phyloP scores from a whole-genome alignment of 1,284 basidiomycete genomes.

The Xerocomus minutiporus region DNA sequence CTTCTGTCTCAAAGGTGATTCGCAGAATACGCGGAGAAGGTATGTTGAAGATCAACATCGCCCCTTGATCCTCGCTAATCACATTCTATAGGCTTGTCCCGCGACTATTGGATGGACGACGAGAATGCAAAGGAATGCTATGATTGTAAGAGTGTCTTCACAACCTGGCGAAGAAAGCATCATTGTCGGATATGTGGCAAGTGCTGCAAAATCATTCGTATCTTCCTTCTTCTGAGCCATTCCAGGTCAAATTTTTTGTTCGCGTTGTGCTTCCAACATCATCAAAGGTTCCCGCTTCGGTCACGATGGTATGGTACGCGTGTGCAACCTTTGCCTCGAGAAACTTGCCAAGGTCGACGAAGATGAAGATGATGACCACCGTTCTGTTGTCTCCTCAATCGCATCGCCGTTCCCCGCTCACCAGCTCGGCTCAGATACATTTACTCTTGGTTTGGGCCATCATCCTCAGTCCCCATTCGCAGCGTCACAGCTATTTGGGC shows the following conservation, averaged over 20 bases:
- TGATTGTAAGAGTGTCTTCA: conserved; percentile 89
- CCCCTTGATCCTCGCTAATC: conserved; percentile 9
- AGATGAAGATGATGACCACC: conserved; percentile 77
- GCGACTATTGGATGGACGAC: conserved; percentile 97
- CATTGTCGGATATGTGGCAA: conserved; percentile 90
- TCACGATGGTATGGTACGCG: conserved; percentile 86
- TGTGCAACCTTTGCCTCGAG: conserved; percentile 91
- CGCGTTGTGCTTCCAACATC: conserved; percentile 93
- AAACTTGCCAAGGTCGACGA: conserved; percentile 80
- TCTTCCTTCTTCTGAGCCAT: conserved; percentile 6
- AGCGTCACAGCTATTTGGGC: conserved; percentile 79
- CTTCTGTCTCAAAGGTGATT: conserved; percentile 86
- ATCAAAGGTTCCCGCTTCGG: conserved; percentile 94
- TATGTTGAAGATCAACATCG: conserved; percentile 25
- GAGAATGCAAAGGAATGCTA: conserved; percentile 94
- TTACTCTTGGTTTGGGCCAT: conserved; percentile 44
- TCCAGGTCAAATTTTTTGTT: conserved; percentile 86
- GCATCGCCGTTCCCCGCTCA: conserved; percentile 48
- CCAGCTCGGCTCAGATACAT: conserved; percentile 41
- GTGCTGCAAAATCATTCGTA: conserved; percentile 20
- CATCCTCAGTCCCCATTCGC: conserved; percentile 83
- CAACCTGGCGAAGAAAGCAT: conserved; percentile 89
- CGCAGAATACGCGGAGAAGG: conserved; percentile 84
- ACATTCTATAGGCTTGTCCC: conserved; percentile 57
- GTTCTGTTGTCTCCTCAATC: conserved; percentile 67